phyloP scores from a whole-genome alignment of 2,329 filamentous ascomycete genomes.

The Neophaeococcomyces aloes region DNA sequence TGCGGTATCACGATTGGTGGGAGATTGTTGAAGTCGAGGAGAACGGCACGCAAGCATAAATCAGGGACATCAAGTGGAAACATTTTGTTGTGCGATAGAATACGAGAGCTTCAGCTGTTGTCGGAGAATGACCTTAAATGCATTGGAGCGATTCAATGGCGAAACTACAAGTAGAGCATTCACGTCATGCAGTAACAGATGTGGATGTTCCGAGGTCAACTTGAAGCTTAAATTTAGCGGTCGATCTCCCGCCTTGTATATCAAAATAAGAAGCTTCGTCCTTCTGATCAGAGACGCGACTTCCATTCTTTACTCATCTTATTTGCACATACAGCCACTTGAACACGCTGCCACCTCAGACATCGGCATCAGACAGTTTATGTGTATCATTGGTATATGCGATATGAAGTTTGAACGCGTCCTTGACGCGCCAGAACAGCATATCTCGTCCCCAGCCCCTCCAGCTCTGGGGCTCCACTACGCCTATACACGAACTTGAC shows the following conservation, averaged over 20 bases:
- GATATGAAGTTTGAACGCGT: constrained; percentile 4
- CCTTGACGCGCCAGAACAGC: neutral
- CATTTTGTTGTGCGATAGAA: no score
- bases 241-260: constrained; percentile 11
- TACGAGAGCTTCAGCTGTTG: no score
- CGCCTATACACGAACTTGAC: constrained; percentile 16
- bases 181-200: neutral
- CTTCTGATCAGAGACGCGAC: neutral
- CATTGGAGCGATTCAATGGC: no score
- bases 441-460: constrained; percentile 7
- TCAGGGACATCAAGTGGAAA: neutral
- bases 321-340: neutral
- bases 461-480: neutral
- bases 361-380: neutral
- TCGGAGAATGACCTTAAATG: no score
- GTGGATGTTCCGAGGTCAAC: neutral
- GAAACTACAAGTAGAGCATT: no score
- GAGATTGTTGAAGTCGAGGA: constrained; percentile 2
- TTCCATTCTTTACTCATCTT: neutral
- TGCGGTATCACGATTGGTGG: neutral
- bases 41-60: no score
- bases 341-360: neutral
- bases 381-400: neutral
- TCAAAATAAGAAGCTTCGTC: constrained; percentile 3
- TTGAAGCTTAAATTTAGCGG: constrained; percentile 14